Conservation (phyloP, 768 basidiomycete species). For the Pleurotus tuber-regium region DNA sequence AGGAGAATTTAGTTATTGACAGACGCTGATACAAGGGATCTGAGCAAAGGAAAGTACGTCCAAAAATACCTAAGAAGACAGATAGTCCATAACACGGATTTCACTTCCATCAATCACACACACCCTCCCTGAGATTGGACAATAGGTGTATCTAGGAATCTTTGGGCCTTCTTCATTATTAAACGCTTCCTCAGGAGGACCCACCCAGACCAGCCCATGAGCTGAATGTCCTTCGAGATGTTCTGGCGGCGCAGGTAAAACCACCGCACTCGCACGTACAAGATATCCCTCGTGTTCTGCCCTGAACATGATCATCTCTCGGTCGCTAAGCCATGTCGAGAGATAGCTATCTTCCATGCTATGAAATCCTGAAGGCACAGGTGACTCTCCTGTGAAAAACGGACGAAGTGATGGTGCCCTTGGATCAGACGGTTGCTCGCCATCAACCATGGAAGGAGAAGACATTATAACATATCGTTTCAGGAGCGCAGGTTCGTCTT, state of each 20-base stretch:
- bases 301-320: conserved; percentile 3
- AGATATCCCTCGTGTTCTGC: conserved; percentile 5
- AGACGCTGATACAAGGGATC: no score
- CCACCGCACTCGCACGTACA: conserved; percentile 1
- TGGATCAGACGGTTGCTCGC: background rate
- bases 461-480: background rate
- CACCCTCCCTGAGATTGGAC: background rate
- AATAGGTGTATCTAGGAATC: background rate
- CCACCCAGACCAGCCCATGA: conserved; percentile 2
- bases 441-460: background rate
- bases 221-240: background rate
- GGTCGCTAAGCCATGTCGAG: conserved; percentile 5
- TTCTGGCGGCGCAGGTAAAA: background rate
- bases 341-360: conserved; percentile 1
- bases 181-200: background rate
- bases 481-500: background rate
- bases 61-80: background rate
- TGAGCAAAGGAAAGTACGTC: no score
- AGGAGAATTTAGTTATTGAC: no score
- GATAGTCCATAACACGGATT: conserved; percentile 9
- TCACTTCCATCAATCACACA: conserved; percentile 4
- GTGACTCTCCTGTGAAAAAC: conserved; percentile 3
- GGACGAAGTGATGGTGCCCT: conserved; percentile 4
- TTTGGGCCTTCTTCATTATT: background rate
- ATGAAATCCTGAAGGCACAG: background rate